Evolutionary conservation across 1,284 basidiomycete species (phyloP), one percentile per base, ranked within the genome.

Genomic region (Vanrija humicola): DNA sequence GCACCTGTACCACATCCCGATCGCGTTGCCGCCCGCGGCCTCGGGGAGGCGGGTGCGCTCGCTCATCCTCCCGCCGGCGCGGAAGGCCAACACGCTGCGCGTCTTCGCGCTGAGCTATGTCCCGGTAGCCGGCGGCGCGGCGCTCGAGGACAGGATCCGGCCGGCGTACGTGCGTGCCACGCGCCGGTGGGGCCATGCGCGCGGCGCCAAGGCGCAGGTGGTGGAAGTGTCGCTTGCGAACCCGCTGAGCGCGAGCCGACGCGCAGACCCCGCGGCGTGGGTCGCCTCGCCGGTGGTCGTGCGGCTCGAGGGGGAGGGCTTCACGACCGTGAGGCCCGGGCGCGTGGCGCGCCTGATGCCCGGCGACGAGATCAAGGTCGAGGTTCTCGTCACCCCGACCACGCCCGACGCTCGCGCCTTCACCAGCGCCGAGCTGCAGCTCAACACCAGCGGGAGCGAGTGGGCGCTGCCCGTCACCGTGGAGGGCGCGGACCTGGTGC

Each of bases 91-190:
- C 40, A 29, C 46, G 9, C 39, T 60, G 43, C 58, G 60, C 48
- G 45, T 63, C 18, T 63, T 63, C 44, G 61, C 61, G 9, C 5
- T 60, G 10, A 50, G 55, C 29, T 55, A 50, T 14, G 48, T 52
- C 5, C 50, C 54, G 9, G 25, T 25, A 2, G n/a, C 4, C 12
- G 28, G 43, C 16, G 21, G 10, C 18, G 12, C 40, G n/a, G 23
- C 34, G 28, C 21, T 50, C 1, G 2, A 16, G 6, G 49, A 56
- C 15, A 46, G 23, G 39, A 21, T 44, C 18, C 19, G 28, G 38
- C 43, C 6, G 12, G 18, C 3, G 46, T 38, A 23, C n/a, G 54
- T 46, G 5, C 47, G 38, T 2, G 61, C 50, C 1, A 63, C 61
- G 18, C 42, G 61, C 14, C 38, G 53, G 9, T 63, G 61, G 61